A percentile compares a stretch with the other conserved stretches of the same genome.
Evolutionary conservation across 2,329 filamentous ascomycete genomes (phyloP).

Genomic region (Ophiostoma populinum): DNA sequence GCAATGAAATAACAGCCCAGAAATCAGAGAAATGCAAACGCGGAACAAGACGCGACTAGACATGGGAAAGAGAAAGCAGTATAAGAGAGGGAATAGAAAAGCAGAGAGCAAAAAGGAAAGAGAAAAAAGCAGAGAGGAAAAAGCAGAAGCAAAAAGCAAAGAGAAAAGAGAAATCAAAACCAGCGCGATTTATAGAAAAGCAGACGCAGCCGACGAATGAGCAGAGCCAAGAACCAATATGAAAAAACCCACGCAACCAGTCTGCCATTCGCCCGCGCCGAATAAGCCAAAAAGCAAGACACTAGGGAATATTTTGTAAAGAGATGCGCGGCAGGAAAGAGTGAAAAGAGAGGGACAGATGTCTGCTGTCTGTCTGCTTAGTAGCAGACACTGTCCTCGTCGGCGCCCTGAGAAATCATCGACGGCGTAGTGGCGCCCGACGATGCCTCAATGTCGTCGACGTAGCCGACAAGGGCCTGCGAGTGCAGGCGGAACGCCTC

Average conservation of each 20-base stretch:
- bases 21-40: not conserved
- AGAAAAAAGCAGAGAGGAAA: conserved; percentile 10
- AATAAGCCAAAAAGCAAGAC: conserved; percentile 8
- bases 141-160: conserved; percentile 19
- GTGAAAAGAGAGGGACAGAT: conserved; percentile 16
- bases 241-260: conserved; percentile 5
- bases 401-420: conserved; percentile 53
- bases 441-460: conserved; percentile 61
- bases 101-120: not conserved
- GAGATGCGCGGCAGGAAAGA: conserved; percentile 11
- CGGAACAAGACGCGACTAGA: not conserved
- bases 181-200: conserved; percentile 6
- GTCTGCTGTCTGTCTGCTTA: conserved; percentile 31
- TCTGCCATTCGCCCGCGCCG: conserved; percentile 10
- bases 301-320: conserved; percentile 8
- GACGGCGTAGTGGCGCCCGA: conserved; percentile 54
- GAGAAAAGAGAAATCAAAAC: conserved; percentile 3
- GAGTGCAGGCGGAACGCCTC: conserved; percentile 96
- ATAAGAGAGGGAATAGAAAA: conserved; percentile 1
- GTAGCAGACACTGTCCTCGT: conserved; percentile 52
- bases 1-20: conserved; percentile 10
- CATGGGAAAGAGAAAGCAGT: conserved; percentile 1
- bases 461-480: conserved; percentile 85
- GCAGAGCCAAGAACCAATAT: conserved; percentile 15
- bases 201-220: conserved; percentile 16